Evolutionary conservation across 352 stramenopile genomes (phyloP), one percentile per base, ranked within the genome.

Genomic region (Blastocystis sp.): DNA sequence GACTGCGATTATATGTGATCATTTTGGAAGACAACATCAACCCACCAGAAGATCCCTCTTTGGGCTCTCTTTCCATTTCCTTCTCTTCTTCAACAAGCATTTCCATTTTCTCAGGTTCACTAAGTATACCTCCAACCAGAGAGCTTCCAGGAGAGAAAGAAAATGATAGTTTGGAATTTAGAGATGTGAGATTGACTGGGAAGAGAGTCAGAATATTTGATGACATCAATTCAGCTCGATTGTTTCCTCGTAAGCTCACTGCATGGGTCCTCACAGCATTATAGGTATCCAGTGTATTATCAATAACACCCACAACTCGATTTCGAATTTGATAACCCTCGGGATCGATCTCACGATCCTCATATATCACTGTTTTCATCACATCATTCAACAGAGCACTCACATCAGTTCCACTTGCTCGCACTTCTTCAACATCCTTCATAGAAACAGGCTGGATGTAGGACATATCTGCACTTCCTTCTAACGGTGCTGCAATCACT

Each of bases 341-440:
- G 33, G 73, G 73, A 84, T 84, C 73, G 33, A 84, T 84, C 73
- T 30, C 27, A 33, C 42, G 42, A 44, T 84, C 73, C 3, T 84
- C 33, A 27, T 84, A 84, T 24, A 84, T 44, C 48, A 84, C 51
- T 24, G 73, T 84, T 64, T 84, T 84, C 73, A 84, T 84, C 48
- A 84, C 54, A 33, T 84, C 73, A 56, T 84, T 84, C 73, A 84
- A 15, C 7, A n/a, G 30, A 5, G 17, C 24, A 84, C 73, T 84
- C 51, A 68, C 73, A 27, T 84, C 73, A 7, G 59, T 19, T 6
- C 56, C 48, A 6, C 42, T 56, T 3, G 5, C 42, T 17, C 37
- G 48, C 7, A 84, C 33, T 27, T 30, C 22, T 19, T 44, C 27
- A 4, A 84, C 35, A 19, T 84, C 73, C n/a, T 17, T 24, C 22